Evolutionary conservation across 2,329 filamentous ascomycete genomes (phyloP).

Genomic region (Ascochyta lentis): DNA sequence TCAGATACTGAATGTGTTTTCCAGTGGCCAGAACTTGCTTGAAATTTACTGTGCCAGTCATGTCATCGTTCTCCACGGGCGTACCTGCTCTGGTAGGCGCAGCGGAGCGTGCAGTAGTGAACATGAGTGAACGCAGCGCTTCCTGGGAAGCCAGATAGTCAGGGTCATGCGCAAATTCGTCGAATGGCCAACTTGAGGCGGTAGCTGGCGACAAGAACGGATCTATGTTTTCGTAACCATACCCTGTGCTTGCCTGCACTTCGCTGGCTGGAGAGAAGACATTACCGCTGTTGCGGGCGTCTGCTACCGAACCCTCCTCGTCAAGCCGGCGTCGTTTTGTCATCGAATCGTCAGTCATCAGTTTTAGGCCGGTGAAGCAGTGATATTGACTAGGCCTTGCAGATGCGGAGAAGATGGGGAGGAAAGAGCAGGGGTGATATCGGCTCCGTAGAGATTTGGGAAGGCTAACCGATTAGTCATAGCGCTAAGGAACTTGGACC

Average conservation of each 20-base stretch:
- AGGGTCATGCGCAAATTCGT: slow-evolving; percentile 38
- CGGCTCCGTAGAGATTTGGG: too few species aligned
- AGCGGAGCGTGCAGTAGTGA: slow-evolving; percentile 37
- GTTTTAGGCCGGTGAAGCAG: not conserved
- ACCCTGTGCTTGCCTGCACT: not conserved
- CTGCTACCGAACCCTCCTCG: not conserved
- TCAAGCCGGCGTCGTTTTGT: slow-evolving; percentile 4
- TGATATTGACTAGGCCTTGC: not conserved
- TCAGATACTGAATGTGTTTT: slow-evolving; percentile 35
- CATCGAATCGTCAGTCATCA: slow-evolving; percentile 1
- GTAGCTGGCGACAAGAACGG: slow-evolving; percentile 33
- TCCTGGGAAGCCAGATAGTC: slow-evolving; percentile 41
- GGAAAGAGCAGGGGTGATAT: not conserved
- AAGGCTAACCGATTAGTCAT: not conserved
- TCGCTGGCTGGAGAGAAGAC: slow-evolving; percentile 1
- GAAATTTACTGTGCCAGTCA: slow-evolving; percentile 17
- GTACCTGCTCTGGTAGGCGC: slow-evolving; percentile 34
- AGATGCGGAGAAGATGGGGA: not conserved
- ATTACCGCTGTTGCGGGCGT: not conserved
- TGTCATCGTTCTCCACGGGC: slow-evolving; percentile 23
- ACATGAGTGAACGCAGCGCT: slow-evolving; percentile 35
- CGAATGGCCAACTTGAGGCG: slow-evolving; percentile 32
- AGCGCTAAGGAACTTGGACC: not conserved
- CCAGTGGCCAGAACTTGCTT: slow-evolving; percentile 32
- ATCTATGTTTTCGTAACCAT: slow-evolving; percentile 25